Percentiles rank a stretch among this genome's conserved stretches.
phyloP scores from a whole-genome alignment of 2,329 filamentous ascomycete species.

The Camillea tinctor region DNA sequence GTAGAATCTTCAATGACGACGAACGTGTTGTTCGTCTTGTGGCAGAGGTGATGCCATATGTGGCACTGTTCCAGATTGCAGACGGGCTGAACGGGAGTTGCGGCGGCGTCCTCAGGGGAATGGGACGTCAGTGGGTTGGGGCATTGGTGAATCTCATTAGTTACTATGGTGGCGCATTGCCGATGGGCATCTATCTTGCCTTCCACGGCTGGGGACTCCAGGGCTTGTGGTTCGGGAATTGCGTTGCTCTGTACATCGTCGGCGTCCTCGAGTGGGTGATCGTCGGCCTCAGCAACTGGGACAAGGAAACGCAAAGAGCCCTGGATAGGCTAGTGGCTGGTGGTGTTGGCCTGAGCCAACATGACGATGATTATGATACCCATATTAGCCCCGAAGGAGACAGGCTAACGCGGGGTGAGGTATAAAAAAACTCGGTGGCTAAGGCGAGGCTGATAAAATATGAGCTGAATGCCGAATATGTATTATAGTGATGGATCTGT shows the following conservation, averaged over 20 bases:
- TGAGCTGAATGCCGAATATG: no score
- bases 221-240: slow-evolving; percentile 82
- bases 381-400: not conserved
- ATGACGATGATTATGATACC: not conserved
- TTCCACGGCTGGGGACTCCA: slow-evolving; percentile 82
- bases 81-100: slow-evolving; percentile 85
- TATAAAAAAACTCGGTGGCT: not conserved
- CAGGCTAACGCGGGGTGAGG: not conserved
- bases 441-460: not conserved
- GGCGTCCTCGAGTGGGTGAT: slow-evolving; percentile 77
- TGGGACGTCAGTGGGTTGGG: slow-evolving; percentile 84
- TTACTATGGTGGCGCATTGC: slow-evolving; percentile 81
- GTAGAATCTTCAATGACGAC: slow-evolving; percentile 79
- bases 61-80: slow-evolving; percentile 86
- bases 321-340: slow-evolving; percentile 66
- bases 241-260: slow-evolving; percentile 77
- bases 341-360: slow-evolving; percentile 3
- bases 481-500: no score
- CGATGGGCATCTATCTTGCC: slow-evolving; percentile 78
- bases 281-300: slow-evolving; percentile 76
- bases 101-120: slow-evolving; percentile 76
- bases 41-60: slow-evolving; percentile 76
- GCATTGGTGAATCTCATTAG: slow-evolving; percentile 78
- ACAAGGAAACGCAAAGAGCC: slow-evolving; percentile 68
- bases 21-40: slow-evolving; percentile 69